A percentile compares a stretch with the other conserved stretches of the same genome.
phyloP scores from a whole-genome alignment of 2,329 filamentous ascomycete genomes.

The Peltaster fructicola region DNA sequence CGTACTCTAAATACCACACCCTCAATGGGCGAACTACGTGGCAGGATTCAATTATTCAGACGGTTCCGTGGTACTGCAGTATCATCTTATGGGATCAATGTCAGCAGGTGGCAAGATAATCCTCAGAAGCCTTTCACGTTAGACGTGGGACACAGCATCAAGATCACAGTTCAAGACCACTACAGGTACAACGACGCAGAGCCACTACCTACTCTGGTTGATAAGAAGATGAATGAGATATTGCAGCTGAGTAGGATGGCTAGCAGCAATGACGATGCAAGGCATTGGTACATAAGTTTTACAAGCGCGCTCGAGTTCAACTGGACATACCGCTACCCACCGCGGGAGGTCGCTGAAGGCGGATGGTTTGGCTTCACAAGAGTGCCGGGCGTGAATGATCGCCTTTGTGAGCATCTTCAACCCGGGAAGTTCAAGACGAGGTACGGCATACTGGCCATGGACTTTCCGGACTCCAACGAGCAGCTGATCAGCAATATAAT shows the following conservation, averaged over 20 bases:
- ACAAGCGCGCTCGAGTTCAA: slow-evolving; percentile 28
- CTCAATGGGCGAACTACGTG: slow-evolving; percentile 15
- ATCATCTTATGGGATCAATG: slow-evolving; percentile 17
- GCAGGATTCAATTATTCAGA: slow-evolving; percentile 21
- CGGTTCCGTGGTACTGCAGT: slow-evolving; percentile 12
- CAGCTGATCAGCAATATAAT: slow-evolving; percentile 24
- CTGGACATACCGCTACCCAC: slow-evolving; percentile 17
- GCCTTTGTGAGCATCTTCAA: slow-evolving; percentile 18
- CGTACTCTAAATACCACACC: slow-evolving; percentile 19
- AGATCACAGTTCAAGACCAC: slow-evolving; percentile 30
- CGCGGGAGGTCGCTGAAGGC: slow-evolving; percentile 25
- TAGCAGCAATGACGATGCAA: slow-evolving; percentile 8
- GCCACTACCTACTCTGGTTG: slow-evolving; percentile 22
- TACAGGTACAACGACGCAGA: slow-evolving; percentile 26
- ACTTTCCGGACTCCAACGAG: slow-evolving; percentile 21
- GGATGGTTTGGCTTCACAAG: slow-evolving; percentile 26
- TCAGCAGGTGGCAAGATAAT: slow-evolving; percentile 19
- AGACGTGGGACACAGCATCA: slow-evolving; percentile 19
- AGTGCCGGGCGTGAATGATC: slow-evolving; percentile 28
- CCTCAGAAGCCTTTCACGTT: slow-evolving; percentile 20
- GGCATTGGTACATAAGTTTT: slow-evolving; percentile 28
- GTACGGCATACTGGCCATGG: slow-evolving; percentile 20
- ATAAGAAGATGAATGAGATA: slow-evolving; percentile 23
- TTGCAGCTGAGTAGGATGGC: slow-evolving; percentile 22
- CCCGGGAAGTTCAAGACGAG: slow-evolving; percentile 12